phyloP scores from a whole-genome alignment of 2,329 filamentous ascomycete species.

The Colletotrichum brevisporum region DNA sequence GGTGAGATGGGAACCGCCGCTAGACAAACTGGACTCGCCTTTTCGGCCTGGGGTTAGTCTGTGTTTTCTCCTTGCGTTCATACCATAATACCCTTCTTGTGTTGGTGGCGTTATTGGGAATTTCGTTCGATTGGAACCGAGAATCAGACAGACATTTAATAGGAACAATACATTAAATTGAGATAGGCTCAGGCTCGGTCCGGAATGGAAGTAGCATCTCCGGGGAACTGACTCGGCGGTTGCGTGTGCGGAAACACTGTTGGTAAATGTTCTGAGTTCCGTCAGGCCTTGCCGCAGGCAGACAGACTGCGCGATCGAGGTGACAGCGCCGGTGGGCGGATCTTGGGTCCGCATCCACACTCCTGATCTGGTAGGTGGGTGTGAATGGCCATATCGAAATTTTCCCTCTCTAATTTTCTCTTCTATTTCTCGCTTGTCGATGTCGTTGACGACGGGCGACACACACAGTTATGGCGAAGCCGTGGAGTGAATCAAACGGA shows the following conservation, averaged over 20 bases:
- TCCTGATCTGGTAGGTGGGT: too few relatives aligned
- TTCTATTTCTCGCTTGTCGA: neutral
- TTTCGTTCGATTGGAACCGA: constrained; percentile 18
- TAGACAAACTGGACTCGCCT: constrained; percentile 17
- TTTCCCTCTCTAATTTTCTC: too few relatives aligned
- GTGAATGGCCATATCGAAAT: too few relatives aligned
- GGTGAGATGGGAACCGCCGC: constrained; percentile 15
- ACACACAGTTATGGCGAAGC: too few relatives aligned
- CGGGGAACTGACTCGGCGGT: constrained; percentile 15
- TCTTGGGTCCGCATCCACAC: constrained; percentile 14
- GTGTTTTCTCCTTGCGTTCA: constrained; percentile 31
- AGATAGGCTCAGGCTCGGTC: neutral
- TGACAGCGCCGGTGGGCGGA: neutral
- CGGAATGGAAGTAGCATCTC: neutral
- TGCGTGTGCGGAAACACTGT: neutral
- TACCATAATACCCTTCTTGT: constrained; percentile 41
- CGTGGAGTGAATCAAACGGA: too few relatives aligned
- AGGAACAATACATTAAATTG: constrained; percentile 2
- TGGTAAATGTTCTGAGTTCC: neutral
- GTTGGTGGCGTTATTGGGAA: constrained; percentile 33
- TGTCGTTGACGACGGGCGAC: too few relatives aligned
- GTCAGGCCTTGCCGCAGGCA: neutral
- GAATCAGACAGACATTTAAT: constrained; percentile 10
- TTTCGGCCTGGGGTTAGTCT: constrained; percentile 11
- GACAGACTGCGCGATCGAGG: neutral